Conservation (phyloP, 352 stramenopile species). For the Globisporangium cylindrosporum region DNA sequence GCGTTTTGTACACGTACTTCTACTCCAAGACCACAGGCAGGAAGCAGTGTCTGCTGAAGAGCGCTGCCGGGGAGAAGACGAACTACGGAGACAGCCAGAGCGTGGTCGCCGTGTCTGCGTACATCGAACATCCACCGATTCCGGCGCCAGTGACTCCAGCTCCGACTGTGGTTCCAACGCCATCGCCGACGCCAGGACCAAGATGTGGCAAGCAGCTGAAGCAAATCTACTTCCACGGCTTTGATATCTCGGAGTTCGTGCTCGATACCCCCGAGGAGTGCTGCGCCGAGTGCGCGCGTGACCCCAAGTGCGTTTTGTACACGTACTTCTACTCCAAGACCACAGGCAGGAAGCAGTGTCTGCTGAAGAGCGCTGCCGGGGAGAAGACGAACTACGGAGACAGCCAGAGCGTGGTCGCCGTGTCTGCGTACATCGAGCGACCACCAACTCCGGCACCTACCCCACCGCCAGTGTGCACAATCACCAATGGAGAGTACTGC, state of each 20-base stretch:
- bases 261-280: conserved; percentile 12
- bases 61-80: no score
- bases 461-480: no score
- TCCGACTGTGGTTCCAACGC: background rate
- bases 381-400: no score
- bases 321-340: conserved; percentile 15
- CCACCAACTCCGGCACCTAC: background rate
- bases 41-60: no score
- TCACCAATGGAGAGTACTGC: no score
- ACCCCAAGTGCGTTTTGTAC: conserved; percentile 9
- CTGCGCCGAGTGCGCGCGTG: conserved; percentile 2
- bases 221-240: conserved; percentile 16
- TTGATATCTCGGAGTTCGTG: conserved; percentile 4
- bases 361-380: no score
- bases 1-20: conserved; percentile 11
- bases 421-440: no score
- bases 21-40: background rate
- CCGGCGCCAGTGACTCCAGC: background rate
- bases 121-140: background rate
- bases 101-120: no score
- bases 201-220: conserved; percentile 9
- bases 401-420: no score
- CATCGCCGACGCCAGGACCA: background rate
- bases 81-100: no score
- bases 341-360: background rate